Percentiles rank a stretch among this genome's conserved stretches.
phyloP scores from a whole-genome alignment of 2,329 filamentous ascomycete species.

The Nothophoma quercina region DNA sequence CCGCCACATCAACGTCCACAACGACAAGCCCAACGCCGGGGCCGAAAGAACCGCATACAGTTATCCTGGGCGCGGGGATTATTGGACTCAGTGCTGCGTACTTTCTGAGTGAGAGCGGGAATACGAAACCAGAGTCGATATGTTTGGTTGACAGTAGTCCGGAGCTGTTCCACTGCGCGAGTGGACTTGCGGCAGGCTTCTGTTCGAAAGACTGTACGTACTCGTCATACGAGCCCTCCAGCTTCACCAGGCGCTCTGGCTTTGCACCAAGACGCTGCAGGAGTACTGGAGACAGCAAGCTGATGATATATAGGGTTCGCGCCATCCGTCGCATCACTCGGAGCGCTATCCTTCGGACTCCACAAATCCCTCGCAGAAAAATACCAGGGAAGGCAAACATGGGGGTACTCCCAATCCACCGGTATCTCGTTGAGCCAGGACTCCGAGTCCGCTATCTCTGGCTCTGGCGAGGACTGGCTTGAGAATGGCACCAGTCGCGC shows the following conservation, averaged over 20 bases:
- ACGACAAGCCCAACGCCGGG: no score
- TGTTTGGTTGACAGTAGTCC: conserved; percentile 66
- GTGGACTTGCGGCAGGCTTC: conserved; percentile 77
- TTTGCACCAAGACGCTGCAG: not conserved
- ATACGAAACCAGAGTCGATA: conserved; percentile 55
- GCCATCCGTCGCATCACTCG: conserved; percentile 64
- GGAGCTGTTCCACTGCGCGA: conserved; percentile 75
- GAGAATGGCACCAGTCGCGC: conserved; percentile 69
- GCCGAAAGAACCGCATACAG: conserved; percentile 25
- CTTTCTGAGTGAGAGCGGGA: conserved; percentile 64
- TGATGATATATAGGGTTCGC: conserved; percentile 60
- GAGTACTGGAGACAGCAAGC: not conserved
- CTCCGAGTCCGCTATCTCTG: conserved; percentile 50
- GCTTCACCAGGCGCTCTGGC: no score
- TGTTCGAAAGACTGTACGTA: conserved; percentile 71
- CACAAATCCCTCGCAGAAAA: conserved; percentile 70
- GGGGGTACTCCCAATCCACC: conserved; percentile 67
- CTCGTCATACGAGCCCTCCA: no score
- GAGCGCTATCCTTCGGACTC: conserved; percentile 72
- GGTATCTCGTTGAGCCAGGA: conserved; percentile 64
- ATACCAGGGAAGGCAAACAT: conserved; percentile 64
- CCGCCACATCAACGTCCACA: no score
- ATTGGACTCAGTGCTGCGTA: conserved; percentile 61
- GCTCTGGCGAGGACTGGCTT: conserved; percentile 70
- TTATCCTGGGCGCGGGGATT: conserved; percentile 56